phyloP scores from a whole-genome alignment of 805 yeast genomes.

The Candida loeiensis region DNA sequence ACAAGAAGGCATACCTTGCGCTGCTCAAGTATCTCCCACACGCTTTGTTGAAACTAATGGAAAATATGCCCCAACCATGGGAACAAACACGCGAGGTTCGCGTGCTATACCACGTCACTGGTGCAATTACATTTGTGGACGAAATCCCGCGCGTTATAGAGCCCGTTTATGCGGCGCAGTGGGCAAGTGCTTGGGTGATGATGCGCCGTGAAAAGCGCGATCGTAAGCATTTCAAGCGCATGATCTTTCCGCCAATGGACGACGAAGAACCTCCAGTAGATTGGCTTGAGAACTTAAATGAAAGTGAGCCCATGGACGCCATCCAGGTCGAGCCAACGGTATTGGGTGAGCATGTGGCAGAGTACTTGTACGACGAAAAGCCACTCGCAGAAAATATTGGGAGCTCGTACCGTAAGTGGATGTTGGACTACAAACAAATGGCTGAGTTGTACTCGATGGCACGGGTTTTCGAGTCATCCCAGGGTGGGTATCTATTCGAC shows the following conservation, averaged over 20 bases:
- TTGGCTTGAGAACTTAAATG: constrained; percentile 77
- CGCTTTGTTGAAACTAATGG: constrained; percentile 82
- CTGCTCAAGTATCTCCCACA: constrained; percentile 95
- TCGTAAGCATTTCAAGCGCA: constrained; percentile 81
- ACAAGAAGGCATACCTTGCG: constrained; percentile 83
- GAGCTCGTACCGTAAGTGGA: constrained; percentile 73
- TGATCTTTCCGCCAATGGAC: constrained; percentile 94
- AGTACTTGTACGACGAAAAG: constrained; percentile 78
- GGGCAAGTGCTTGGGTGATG: constrained; percentile 90
- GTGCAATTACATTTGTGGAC: constrained; percentile 93
- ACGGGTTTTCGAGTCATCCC: constrained; percentile 62
- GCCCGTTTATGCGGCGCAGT: constrained; percentile 88
- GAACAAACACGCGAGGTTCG: constrained; percentile 79
- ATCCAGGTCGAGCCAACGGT: constrained; percentile 61
- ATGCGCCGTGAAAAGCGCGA: constrained; percentile 96
- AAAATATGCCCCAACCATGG: constrained; percentile 99
- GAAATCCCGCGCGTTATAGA: constrained; percentile 90
- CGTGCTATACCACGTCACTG: constrained; percentile 85
- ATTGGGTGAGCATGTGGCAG: constrained; percentile 57
- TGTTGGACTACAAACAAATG: constrained; percentile 57
- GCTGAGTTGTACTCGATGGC: constrained; percentile 63
- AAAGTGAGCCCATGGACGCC: constrained; percentile 68
- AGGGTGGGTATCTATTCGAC: constrained; percentile 58
- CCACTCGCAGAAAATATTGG: constrained; percentile 78
- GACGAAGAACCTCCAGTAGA: constrained; percentile 94